These are phyloP conservation scores for Rauvolfia tetraphylla DNA, from an alignment of 257 asterid species.

Conservation along the genomic window DNA sequence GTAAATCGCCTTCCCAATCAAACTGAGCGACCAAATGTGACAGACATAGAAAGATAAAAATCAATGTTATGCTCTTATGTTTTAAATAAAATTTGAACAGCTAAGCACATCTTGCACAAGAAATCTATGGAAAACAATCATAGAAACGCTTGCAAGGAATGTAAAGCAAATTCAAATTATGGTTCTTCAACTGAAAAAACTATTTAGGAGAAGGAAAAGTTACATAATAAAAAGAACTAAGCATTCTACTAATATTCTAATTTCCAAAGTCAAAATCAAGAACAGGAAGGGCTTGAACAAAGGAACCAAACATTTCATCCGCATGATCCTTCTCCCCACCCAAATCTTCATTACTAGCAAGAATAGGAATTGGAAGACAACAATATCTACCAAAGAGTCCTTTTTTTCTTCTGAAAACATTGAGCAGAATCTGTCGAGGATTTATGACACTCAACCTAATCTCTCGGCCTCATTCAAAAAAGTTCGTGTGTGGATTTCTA, in stretches of 20 bases:
- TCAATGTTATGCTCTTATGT: background rate
- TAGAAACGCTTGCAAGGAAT: background rate
- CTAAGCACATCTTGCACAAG: background rate
- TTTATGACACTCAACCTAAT: background rate
- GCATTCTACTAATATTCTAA: background rate
- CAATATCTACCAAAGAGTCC: background rate
- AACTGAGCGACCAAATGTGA: slow-evolving; percentile 35
- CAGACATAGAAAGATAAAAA: background rate
- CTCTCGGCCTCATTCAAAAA: background rate
- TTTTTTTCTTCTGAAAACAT: background rate
- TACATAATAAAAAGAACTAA: background rate
- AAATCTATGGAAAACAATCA: background rate
- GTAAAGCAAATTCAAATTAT: background rate
- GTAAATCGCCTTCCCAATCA: slow-evolving; percentile 99
- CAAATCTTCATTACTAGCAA: background rate
- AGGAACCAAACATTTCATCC: background rate
- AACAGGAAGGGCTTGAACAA: background rate
- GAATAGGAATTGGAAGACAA: background rate
- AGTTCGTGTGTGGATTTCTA: background rate
- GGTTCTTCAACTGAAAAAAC: background rate
- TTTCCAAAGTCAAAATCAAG: background rate
- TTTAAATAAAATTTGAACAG: background rate
- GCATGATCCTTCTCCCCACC: background rate
- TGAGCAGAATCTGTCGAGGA: background rate
- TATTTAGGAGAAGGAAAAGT: background rate